Evolutionary conservation across 192 early-diverging fungal genomes (phyloP), one percentile per base, ranked within the genome.

Genomic region (Chytriomyces sp.): DNA sequence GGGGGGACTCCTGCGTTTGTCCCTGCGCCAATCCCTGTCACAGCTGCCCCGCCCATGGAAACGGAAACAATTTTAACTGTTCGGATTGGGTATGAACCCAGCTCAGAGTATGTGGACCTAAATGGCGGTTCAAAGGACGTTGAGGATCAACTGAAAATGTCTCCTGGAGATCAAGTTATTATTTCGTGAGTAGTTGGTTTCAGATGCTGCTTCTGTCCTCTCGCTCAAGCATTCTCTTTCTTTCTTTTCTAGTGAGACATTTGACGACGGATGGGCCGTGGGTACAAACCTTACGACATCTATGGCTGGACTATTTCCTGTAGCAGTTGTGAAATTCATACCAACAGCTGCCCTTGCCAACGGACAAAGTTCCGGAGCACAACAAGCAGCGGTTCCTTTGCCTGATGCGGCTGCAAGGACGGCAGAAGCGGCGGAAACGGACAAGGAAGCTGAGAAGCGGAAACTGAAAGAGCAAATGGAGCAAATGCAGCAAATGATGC

Each of bases 231-330:
- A 23, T 64, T 13, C 9, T 35, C 11, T 11, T 35, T 20, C 2
- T 60, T 61, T 6, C 46, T 62, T 13, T 26, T 45, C 10, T 50
- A 77, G 76, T 23, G 76, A 77, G n/a, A 67, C 66, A 24, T 77
- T 77, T 47, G 76, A 77, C 35, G 76, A 77, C 76, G 76, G 76
- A 13, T 77, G 76, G 76, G 76, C 76, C 7, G 76, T 77, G 7
- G 76, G 76, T 7, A 77, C 76, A 6, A 77, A 77, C 45, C 67
- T 77, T 10, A 69, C 64, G 0, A 77, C 66, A 0, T 74, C 67
- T 6, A 69, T 60, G 23, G 76, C 67, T 18, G 76, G 76, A 2
- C 57, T 77, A 9, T 77, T 77, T 45, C 76, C 59, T 1, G 67
- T 69, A 0, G 45, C 67, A n/a, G 45, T 48, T 49, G 76, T 69